phyloP scores from a whole-genome alignment of 2,329 filamentous ascomycete species.

The Neonectria coccinea region DNA sequence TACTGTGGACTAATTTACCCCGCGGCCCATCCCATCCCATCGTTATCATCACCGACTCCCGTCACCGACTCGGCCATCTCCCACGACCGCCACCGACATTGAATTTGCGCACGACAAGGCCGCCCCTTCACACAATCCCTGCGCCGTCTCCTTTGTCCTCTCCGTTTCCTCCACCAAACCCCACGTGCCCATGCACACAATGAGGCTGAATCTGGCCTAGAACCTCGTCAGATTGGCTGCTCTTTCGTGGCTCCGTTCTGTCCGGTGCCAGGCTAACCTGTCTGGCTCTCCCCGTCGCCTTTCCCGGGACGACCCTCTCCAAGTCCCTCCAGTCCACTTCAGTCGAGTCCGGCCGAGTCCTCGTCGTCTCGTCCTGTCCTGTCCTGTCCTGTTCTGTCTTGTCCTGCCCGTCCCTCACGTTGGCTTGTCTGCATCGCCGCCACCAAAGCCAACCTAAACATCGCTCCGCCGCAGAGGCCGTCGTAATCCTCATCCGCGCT shows the following conservation, averaged over 20 bases:
- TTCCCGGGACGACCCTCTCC: conserved; percentile 15
- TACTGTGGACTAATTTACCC: neutral
- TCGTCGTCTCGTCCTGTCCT: neutral
- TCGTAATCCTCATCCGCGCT: conserved; percentile 45
- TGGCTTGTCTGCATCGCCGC: conserved; percentile 33
- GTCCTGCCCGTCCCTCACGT: conserved; percentile 19
- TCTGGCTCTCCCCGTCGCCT: conserved; percentile 29
- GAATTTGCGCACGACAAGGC: conserved; percentile 16
- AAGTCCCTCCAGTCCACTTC: conserved; percentile 12
- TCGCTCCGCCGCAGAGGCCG: conserved; percentile 46
- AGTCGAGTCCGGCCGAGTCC: conserved; percentile 15
- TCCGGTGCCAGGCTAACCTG: conserved; percentile 22
- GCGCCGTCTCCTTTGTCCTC: conserved; percentile 20
- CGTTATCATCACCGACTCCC: neutral
- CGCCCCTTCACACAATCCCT: conserved; percentile 22
- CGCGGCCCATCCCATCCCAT: neutral
- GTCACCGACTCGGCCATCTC: neutral
- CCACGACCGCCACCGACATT: conserved; percentile 18
- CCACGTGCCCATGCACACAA: conserved; percentile 44
- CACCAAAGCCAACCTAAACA: conserved; percentile 40
- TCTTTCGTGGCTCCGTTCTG: conserved; percentile 21
- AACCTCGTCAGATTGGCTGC: conserved; percentile 41
- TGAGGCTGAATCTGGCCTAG: conserved; percentile 48
- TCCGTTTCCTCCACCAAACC: conserved; percentile 38
- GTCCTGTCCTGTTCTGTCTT: conserved; percentile 4